Evolutionary conservation across 371 early-diverging fungal species (phyloP), one percentile per base, ranked within the genome.

Genomic region (Choanephora cucurbitarum): DNA sequence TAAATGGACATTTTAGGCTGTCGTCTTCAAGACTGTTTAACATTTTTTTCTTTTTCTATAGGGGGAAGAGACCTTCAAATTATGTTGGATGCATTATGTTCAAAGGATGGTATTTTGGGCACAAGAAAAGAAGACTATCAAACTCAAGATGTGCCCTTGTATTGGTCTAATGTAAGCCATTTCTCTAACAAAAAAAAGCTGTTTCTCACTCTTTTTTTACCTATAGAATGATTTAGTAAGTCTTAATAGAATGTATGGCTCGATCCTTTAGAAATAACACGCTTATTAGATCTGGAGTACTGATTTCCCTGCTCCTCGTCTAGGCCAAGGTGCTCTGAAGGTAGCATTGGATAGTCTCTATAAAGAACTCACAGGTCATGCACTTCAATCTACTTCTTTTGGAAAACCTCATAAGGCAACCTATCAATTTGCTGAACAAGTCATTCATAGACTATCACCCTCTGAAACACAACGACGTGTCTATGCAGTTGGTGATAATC

Each of bases 1-100:
- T 79, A 75, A 57, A 69, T 52, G 22, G 7, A 7, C 3, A 28
- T 28, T n/a, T n/a, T n/a, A n/a, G n/a, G n/a, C n/a, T n/a, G n/a
- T n/a, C n/a, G n/a, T n/a, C n/a, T n/a, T n/a, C n/a, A 28, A 28
- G 28, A 28, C 28, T 28, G 28, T 28, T 7, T n/a, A n/a, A n/a
- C n/a, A n/a, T n/a, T 28, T 28, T 28, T 28, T 28, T 28, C 28
- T 28, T 28, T 28, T 3, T 28, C 5, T 7, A 17, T 44, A 80
- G 81, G 84, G 87, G 94, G 92, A 33, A 81, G 91, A 46, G 95
- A 94, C 60, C 62, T 92, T 44, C 95, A 95, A 66, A 80, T 93
- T 18, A 82, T 83, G 52, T 67, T 87, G 46, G 94, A 95, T 55
- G 77, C 90, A 0, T 66, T 95, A 48, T 78, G 84, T 18, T 80